Evolutionary conservation across 257 asterid genomes (phyloP).

Genomic region (Apocynum venetum): DNA sequence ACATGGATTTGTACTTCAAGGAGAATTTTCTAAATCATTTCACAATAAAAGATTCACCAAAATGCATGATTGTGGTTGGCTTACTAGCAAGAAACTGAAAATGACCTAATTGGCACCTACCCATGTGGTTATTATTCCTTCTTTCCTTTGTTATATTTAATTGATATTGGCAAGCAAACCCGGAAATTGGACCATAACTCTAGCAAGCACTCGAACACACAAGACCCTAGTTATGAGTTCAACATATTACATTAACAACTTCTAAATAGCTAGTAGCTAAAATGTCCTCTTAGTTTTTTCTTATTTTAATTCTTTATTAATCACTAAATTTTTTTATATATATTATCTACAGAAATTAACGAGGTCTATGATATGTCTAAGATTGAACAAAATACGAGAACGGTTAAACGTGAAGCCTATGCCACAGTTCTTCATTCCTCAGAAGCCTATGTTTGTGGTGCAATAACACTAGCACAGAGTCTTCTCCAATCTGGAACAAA

Average conservation of each 20-base stretch:
- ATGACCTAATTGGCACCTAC: not conserved
- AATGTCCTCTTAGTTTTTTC: too few species aligned
- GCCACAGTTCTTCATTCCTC: conserved; percentile 80
- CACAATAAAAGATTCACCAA: not conserved
- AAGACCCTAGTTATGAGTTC: too few species aligned
- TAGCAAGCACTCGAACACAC: too few species aligned
- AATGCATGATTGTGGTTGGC: not conserved
- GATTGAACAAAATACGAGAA: conserved; percentile 21
- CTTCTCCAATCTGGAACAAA: conserved; percentile 52
- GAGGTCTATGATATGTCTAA: conserved; percentile 47
- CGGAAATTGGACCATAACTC: not conserved
- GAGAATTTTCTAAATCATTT: not conserved
- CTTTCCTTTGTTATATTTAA: not conserved
- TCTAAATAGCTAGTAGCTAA: too few species aligned
- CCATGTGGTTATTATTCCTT: not conserved
- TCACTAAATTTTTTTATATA: not conserved
- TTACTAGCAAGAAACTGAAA: not conserved
- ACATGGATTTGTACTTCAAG: not conserved
- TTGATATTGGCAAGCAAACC: not conserved
- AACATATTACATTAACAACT: too few species aligned
- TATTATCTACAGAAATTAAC: conserved; percentile 28
- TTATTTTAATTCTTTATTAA: too few species aligned
- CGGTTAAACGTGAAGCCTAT: conserved; percentile 50
- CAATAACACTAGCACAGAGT: conserved; percentile 70
- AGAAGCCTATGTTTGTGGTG: conserved; percentile 74